Evolutionary conservation across 2,329 filamentous ascomycete species (phyloP), one percentile per base, ranked within the genome.

Genomic region (Scedosporium minutisporum): DNA sequence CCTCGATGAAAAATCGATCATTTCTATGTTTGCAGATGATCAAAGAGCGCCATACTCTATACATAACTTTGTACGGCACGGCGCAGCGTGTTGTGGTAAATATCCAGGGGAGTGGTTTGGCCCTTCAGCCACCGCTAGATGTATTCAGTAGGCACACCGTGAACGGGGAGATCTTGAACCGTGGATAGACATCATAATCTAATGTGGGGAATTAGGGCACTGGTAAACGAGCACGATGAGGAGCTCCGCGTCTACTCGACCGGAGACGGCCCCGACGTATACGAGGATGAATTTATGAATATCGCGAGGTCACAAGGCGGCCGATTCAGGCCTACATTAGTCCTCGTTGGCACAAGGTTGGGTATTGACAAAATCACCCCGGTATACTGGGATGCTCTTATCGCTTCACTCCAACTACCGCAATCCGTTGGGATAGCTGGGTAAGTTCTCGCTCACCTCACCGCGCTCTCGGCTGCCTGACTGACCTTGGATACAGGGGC

Each of bases 81-180:
- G 95, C 18, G 92, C 92, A 25, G 81, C 83, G 42, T 88, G 89
- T 2, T 99, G 95, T 74, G 93, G 91, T 3, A 97, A 96, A 75
- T 90, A 96, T 70, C 95, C 95, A 0, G 95, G 95, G 44, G 91
- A 97, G 75, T 99, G 95, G 95, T 99, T 99, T 75, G 95, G 95
- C 0, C 95, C 95, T n/a, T 97, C 92, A 18, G 95, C 95, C 6
- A 96, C 95, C 9, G 93, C 95, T 57, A 86, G 88, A 63, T 97
- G 95, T 73, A 97, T 99, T 67, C 88, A 95, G 92, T 96, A 78
- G 73, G 89, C 76, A 57, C 12, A 9, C 21, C 12, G 2, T 7
- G 18, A 33, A 25, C 5, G n/a, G 12, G 18, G 6, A 6, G 16
- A 55, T 6, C 18, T 48, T 48, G 18, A 5, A 3, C 33, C 33